Percentiles rank a stretch among this genome's conserved stretches.
These are phyloP conservation scores for Ogataea trehalophila DNA, from an alignment of 805 yeast genomes.

Conservation along the genomic window DNA sequence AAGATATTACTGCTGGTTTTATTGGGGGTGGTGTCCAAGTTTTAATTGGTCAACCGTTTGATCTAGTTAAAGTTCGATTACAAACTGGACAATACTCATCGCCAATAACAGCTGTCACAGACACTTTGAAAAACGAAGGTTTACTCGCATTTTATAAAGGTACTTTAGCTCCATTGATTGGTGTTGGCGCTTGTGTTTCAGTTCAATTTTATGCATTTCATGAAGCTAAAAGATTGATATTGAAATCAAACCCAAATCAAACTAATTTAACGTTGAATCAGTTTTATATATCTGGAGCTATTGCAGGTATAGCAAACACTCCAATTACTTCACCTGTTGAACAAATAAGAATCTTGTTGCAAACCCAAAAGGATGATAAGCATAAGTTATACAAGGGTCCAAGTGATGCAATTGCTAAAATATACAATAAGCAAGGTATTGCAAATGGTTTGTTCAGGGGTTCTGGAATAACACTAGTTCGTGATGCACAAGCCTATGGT, in stretches of 20 bases:
- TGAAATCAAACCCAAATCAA: slow-evolving; percentile 25
- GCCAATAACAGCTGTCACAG: slow-evolving; percentile 45
- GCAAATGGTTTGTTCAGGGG: slow-evolving; percentile 51
- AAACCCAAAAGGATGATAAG: slow-evolving; percentile 40
- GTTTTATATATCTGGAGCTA: slow-evolving; percentile 57
- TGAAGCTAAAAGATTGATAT: slow-evolving; percentile 57
- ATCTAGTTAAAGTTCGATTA: slow-evolving; percentile 62
- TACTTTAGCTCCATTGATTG: slow-evolving; percentile 63
- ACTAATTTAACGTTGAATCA: slow-evolving; percentile 45
- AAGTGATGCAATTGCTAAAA: slow-evolving; percentile 38
- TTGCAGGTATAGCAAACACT: slow-evolving; percentile 62
- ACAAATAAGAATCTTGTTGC: slow-evolving; percentile 58
- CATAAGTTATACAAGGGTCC: slow-evolving; percentile 36
- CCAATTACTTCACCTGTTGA: slow-evolving; percentile 63
- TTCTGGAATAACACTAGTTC: slow-evolving; percentile 42
- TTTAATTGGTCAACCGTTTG: slow-evolving; percentile 62
- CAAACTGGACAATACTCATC: slow-evolving; percentile 63
- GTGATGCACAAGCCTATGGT: slow-evolving; percentile 73
- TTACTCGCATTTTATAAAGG: slow-evolving; percentile 61
- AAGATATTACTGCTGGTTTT: slow-evolving; percentile 50
- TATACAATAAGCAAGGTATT: slow-evolving; percentile 38
- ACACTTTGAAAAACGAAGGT: slow-evolving; percentile 56
- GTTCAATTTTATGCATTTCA: slow-evolving; percentile 69
- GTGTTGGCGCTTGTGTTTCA: slow-evolving; percentile 68
- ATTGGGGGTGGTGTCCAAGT: slow-evolving; percentile 54